Percentiles rank a stretch among this genome's conserved stretches.
phyloP scores from a whole-genome alignment of 2,329 filamentous ascomycete species.

The Pestalotiopsis sp. region DNA sequence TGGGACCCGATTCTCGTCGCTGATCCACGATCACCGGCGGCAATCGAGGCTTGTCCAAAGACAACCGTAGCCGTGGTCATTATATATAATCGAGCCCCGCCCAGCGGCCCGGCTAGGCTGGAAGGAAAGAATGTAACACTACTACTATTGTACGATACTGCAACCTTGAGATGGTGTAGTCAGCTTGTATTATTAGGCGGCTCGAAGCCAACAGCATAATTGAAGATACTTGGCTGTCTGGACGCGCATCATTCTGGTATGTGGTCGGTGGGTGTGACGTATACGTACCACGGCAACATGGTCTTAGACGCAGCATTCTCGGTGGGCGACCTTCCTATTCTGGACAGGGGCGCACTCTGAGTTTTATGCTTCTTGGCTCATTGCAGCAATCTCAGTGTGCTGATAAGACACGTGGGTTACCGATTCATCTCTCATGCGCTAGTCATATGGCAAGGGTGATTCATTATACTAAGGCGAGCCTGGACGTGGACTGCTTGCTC shows the following conservation, averaged over 20 bases:
- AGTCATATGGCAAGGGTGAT: not conserved
- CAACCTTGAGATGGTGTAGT: not conserved
- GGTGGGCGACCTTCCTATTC: constrained; percentile 3
- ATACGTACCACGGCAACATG: not conserved
- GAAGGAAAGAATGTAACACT: constrained; percentile 2
- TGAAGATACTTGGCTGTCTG: not conserved
- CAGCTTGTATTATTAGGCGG: not conserved
- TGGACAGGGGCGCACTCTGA: not conserved
- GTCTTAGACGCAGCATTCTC: not conserved
- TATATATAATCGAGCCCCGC: not conserved
- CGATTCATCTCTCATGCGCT: not conserved
- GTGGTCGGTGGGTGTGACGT: too few species aligned
- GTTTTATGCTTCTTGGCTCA: not conserved
- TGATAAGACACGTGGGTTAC: constrained; percentile 10
- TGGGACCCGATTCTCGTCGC: not conserved
- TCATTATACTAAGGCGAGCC: too few species aligned
- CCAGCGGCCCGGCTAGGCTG: not conserved
- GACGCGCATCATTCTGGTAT: not conserved
- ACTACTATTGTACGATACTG: constrained; percentile 4
- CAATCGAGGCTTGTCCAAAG: not conserved
- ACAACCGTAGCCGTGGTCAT: not conserved
- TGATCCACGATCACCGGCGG: constrained; percentile 7
- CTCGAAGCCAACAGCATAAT: not conserved
- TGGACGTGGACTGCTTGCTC: too few species aligned
- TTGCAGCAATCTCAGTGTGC: not conserved